Base-by-base conservation (phyloP, 257 asterid genomes). In the Pogostemon cablin region DNA sequence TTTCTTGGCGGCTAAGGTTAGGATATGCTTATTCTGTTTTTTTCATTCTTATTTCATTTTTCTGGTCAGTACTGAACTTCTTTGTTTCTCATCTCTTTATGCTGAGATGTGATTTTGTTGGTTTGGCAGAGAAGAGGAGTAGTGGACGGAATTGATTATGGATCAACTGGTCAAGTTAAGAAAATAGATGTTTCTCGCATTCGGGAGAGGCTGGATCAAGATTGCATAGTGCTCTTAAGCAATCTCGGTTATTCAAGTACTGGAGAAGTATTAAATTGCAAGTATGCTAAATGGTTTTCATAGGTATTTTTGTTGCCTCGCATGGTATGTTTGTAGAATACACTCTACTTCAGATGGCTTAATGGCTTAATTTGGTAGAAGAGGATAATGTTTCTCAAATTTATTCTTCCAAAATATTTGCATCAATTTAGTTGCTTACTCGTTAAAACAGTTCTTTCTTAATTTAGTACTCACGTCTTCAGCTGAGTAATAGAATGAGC, bases 261-360 rank as follows among this genome's bases (percentile, higher is more conserved):
- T 46, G 98, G 99, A 68, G 97, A 91, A 89, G 96, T 89, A 72
- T 82, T 95, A 78, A 95, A 95, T 86, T 95, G 99, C 99, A 95
- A 95, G 99, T 95, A 89, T 83, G 97, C 88, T 85, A 80, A 76
- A 74, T 87, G 85, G 59, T 81, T 85, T 83, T 73, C 25, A 62
- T 89, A 79, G 88, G 91, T 84, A 82, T 83, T 83, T 86, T 80
- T 78, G 86, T 85, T 84, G 76, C 61, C 72, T 62, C 63, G 82
- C 72, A 69, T 80, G 72, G 65, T 76, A 68, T 79, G 67, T 80
- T 48, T 40, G 76, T 48, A 46, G 39, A 48, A 42, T 73, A 54
- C 12, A 54, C 12, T 53, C 40, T 65, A 8, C 64, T 72, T 25
- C 9, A n/a, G 61, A 59, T 65, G 77, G 62, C 38, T 41, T 65